Conservation (phyloP, 2,329 filamentous ascomycete genomes). For the Ceratocystis diversiconidia region DNA sequence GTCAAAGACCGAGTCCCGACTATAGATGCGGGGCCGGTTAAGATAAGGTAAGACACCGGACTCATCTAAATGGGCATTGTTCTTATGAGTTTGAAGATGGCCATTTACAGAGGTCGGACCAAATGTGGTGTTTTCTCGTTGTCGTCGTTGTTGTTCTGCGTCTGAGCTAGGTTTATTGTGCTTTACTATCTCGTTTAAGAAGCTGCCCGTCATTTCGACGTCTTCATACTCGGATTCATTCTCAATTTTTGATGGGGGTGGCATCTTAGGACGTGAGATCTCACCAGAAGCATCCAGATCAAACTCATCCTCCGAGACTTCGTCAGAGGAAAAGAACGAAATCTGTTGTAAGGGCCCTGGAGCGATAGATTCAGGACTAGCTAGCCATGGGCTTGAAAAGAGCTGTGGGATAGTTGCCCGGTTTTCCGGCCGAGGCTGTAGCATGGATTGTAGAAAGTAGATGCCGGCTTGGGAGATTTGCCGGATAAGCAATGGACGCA, state of each 20-base stretch:
- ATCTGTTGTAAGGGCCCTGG: conserved; percentile 19
- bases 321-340: conserved; percentile 39
- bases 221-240: conserved; percentile 11
- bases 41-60: conserved; percentile 12
- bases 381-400: conserved; percentile 61
- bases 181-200: conserved; percentile 12
- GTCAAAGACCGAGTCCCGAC: conserved; percentile 33
- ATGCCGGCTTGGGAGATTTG: conserved; percentile 53
- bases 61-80: neutral
- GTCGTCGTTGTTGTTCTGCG: neutral
- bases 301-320: conserved; percentile 44
- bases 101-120: neutral
- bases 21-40: conserved; percentile 23
- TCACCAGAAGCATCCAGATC: conserved; percentile 5
- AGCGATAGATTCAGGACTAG: conserved; percentile 23
- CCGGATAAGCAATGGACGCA: conserved; percentile 42
- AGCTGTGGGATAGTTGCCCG: conserved; percentile 61
- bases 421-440: conserved; percentile 64
- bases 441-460: conserved; percentile 63
- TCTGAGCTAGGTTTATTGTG: neutral
- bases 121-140: conserved; percentile 4
- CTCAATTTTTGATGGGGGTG: neutral
- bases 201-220: conserved; percentile 17
- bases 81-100: neutral
- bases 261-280: conserved; percentile 7